Percentiles rank a stretch among this genome's conserved stretches.
These are phyloP conservation scores for Neurospora sp. DNA, from an alignment of 495 filamentous ascomycete genomes.

Conservation along the genomic window DNA sequence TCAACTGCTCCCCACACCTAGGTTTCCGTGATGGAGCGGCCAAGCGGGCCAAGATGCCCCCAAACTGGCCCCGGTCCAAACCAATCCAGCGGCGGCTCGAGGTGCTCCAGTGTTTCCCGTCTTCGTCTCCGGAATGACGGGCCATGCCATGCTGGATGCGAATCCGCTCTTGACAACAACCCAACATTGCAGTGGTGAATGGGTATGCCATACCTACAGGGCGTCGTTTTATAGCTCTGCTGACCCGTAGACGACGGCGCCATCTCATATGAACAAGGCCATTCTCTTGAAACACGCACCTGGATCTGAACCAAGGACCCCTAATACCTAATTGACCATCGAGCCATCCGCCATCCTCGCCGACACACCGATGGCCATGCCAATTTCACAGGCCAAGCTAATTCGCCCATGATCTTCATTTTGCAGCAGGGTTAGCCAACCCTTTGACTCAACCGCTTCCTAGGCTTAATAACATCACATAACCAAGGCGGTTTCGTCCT, in stretches of 20 bases:
- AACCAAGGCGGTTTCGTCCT: neutral
- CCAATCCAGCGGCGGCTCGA: neutral
- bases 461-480: neutral
- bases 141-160: slow-evolving; percentile 5
- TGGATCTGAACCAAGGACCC: neutral
- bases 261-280: neutral
- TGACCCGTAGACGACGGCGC: neutral
- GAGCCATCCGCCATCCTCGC: neutral
- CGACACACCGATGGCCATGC: neutral
- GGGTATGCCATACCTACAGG: slow-evolving; percentile 2
- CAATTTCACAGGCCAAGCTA: neutral
- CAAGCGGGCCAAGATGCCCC: neutral
- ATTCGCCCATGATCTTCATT: neutral
- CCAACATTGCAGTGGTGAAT: neutral
- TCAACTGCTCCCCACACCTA: neutral
- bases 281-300: neutral
- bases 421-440: neutral
- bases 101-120: slow-evolving; percentile 1
- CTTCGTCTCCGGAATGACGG: slow-evolving; percentile 19
- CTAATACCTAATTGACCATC: neutral
- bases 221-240: slow-evolving; percentile 2
- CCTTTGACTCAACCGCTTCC: neutral
- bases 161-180: neutral
- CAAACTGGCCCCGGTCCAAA: neutral
- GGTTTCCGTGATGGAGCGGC: neutral